Evolutionary conservation across 306 rosid genomes (phyloP).

Genomic region (Rosa lucieae): DNA sequence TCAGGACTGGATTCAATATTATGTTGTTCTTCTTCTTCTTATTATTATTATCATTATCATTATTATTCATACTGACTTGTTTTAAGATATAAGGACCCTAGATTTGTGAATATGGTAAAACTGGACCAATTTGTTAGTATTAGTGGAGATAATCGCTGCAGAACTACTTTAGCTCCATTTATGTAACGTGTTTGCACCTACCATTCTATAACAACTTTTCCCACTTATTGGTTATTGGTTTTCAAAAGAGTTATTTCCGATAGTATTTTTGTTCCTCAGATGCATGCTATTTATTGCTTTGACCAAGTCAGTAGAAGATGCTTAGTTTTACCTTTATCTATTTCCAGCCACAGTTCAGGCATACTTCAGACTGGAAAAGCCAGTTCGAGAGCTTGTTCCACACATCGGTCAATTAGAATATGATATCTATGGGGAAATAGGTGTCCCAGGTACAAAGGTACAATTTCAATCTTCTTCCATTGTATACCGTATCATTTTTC

Average conservation of each 20-base stretch:
- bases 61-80: not conserved
- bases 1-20: not conserved
- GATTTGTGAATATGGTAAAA: not conserved
- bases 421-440: constrained; percentile 74
- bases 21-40: not conserved
- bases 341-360: constrained; percentile 79
- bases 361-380: constrained; percentile 74
- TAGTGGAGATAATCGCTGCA: constrained; percentile 1
- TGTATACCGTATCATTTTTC: constrained; percentile 14
- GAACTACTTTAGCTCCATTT: not conserved
- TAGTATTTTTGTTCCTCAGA: not conserved
- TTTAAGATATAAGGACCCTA: not conserved
- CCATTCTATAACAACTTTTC: not conserved
- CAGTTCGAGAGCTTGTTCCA: constrained; percentile 73
- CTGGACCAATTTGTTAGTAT: not conserved
- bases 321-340: constrained; percentile 15
- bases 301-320: constrained; percentile 2
- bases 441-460: constrained; percentile 74
- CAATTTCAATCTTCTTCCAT: constrained; percentile 28
- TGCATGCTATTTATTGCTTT: not conserved
- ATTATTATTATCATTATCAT: not conserved
- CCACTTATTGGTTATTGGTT: not conserved
- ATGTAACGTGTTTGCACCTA: not conserved
- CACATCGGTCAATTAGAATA: constrained; percentile 63
- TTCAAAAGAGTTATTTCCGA: not conserved